A percentile compares a stretch with the other conserved stretches of the same genome.
Conservation (phyloP, 345 rosid genomes). For the Gossypium raimondii region DNA sequence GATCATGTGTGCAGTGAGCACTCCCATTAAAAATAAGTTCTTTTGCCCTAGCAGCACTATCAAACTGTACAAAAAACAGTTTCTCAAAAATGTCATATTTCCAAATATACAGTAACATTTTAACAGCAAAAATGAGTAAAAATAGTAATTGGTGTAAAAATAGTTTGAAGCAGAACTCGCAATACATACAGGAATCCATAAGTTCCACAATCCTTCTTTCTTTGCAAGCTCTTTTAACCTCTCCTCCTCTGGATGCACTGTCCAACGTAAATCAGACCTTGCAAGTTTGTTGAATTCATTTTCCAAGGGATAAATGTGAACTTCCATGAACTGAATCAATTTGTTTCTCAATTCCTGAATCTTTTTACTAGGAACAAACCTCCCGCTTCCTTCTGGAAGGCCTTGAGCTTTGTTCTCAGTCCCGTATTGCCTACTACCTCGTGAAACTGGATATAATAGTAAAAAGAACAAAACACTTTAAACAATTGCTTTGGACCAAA, state of each 20-base stretch:
- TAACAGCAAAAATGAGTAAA: neutral
- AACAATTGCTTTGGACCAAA: neutral
- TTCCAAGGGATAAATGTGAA: constrained; percentile 81
- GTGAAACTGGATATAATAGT: constrained; percentile 29
- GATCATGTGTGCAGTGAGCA: constrained; percentile 32
- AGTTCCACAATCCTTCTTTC: constrained; percentile 91
- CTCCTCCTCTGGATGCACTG: constrained; percentile 90
- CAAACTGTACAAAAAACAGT: constrained; percentile 43
- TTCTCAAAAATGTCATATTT: constrained; percentile 10
- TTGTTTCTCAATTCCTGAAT: constrained; percentile 59
- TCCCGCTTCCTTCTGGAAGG: constrained; percentile 54
- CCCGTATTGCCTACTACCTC: constrained; percentile 22
- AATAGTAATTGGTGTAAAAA: neutral
- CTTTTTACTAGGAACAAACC: constrained; percentile 60
- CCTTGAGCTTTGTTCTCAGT: constrained; percentile 28
- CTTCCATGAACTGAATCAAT: constrained; percentile 85
- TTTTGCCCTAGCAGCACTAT: constrained; percentile 84
- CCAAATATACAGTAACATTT: neutral
- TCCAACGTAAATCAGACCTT: constrained; percentile 72
- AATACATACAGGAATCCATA: constrained; percentile 73
- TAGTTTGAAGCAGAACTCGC: constrained; percentile 12
- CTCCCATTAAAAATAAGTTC: constrained; percentile 48
- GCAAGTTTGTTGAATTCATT: constrained; percentile 70
- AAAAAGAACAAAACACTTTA: constrained; percentile 7
- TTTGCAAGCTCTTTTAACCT: constrained; percentile 79